phyloP scores from a whole-genome alignment of 306 rosid species.

The Vigna unguiculata region DNA sequence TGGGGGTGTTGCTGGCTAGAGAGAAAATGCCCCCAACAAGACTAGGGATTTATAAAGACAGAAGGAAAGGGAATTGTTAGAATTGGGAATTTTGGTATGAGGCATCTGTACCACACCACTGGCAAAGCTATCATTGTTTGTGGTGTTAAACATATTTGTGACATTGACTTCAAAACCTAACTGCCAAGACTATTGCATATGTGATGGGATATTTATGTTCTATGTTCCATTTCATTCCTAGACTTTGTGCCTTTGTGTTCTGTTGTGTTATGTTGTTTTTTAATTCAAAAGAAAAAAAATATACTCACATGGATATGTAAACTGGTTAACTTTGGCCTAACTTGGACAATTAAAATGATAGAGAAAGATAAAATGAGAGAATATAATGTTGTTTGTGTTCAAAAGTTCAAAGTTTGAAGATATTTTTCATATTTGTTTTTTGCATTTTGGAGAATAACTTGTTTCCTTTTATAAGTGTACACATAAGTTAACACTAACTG shows the following conservation, averaged over 20 bases:
- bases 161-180: constrained; percentile 72
- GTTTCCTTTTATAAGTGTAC: neutral
- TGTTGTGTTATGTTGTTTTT: neutral
- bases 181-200: constrained; percentile 44
- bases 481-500: no score
- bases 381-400: neutral
- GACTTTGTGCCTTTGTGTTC: constrained; percentile 16
- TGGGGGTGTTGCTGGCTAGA: constrained; percentile 43
- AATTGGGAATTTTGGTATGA: constrained; percentile 44
- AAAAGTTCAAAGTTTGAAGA: constrained; percentile 23
- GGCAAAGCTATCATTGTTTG: constrained; percentile 39
- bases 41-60: constrained; percentile 41
- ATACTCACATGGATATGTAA: neutral
- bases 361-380: neutral
- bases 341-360: neutral
- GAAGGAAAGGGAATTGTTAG: constrained; percentile 44
- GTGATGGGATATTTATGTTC: constrained; percentile 44
- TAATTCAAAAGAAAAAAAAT: constrained; percentile 52
- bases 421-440: neutral
- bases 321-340: constrained; percentile 17
- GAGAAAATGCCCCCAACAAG: constrained; percentile 43
- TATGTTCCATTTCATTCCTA: constrained; percentile 46
- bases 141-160: constrained; percentile 17
- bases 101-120: constrained; percentile 51
- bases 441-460: neutral